Percentiles rank a stretch among this genome's conserved stretches.
Evolutionary conservation across 2,329 filamentous ascomycete genomes (phyloP).

Genomic region (Cercospora sp.): DNA sequence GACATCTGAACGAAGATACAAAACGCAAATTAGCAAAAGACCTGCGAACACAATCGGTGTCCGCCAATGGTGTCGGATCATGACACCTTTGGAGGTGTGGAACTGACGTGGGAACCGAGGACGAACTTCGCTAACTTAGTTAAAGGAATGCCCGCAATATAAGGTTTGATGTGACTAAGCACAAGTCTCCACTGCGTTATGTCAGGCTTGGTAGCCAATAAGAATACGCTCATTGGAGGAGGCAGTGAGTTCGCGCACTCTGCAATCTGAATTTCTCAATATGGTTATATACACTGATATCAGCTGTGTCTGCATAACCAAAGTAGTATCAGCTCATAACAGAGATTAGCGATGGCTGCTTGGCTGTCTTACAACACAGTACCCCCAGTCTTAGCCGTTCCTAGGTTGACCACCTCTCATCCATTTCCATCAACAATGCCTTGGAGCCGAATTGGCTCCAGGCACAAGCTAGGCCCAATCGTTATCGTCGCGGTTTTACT

Average conservation of each 20-base stretch:
- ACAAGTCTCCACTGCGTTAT: neutral
- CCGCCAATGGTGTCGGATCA: neutral
- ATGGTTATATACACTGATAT: neutral
- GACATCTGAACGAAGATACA: neutral
- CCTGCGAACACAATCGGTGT: neutral
- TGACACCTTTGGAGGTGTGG: neutral
- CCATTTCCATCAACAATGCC: neutral
- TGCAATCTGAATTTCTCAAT: neutral
- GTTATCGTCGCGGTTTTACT: neutral
- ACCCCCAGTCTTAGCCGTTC: neutral
- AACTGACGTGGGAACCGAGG: neutral
- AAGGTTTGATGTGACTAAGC: neutral
- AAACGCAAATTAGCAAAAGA: neutral
- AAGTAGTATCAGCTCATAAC: neutral
- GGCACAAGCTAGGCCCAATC: neutral
- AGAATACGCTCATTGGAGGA: neutral
- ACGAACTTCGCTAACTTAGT: neutral
- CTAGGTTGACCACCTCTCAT: neutral
- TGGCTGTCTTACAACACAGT: neutral
- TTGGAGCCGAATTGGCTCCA: neutral
- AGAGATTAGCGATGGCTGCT: neutral
- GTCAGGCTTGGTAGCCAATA: neutral
- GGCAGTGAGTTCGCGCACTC: neutral
- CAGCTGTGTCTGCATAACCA: neutral
- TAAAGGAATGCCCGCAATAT: neutral